Base-by-base conservation (phyloP, 2,329 filamentous ascomycete genomes). In the Pyrenophora teres region DNA sequence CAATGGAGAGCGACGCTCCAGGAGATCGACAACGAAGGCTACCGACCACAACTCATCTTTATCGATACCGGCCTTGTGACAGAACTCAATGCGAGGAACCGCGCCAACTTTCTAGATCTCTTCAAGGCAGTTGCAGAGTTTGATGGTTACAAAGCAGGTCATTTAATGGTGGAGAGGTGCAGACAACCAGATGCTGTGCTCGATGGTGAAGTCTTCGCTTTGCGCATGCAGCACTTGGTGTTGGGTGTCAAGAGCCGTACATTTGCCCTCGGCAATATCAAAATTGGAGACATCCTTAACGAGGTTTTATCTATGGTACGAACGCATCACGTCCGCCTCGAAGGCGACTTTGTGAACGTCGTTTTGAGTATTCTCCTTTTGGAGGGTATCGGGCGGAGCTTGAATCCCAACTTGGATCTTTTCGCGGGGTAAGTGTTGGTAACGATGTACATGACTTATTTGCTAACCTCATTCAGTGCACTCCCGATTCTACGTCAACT, bases 331-430 rank as follows among this genome's bases (percentile, higher is more conserved):
- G 94, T 99, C 3, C 83, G 94, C 7, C 83, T 99, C 43, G 94
- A 99, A 74, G 94, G 94, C 7, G 94, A 99, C 72, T 99, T 97
- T 70, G 92, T 99, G 70, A 99, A 99, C 69, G 94, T 99, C 4
- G 93, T 99, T 25, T 88, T 99, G 52, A 96, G 91, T 53, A 97
- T 97, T 46, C 78, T 99, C 30, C 81, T 99, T 2, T 81, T 99
- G 1, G 94, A 99, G 72, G 94, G 94, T 6, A 99, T 97, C 66
- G 94, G 94, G 0, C 83, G 94, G 55, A 90, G 82, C 52, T 77
- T 99, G 13, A 88, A 97, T 71, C 93, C 94, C 0, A 81, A 93
- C 46, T 79, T 97, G 40, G 94, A 99, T 75, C 79, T 99, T 10
- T 87, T 99, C 59, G 86, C 86, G 67, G 86, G 83, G 84, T 86